Evolutionary conservation across 2,329 filamentous ascomycete species (phyloP), one percentile per base, ranked within the genome.

Genomic region (Colletotrichum eremochloae): DNA sequence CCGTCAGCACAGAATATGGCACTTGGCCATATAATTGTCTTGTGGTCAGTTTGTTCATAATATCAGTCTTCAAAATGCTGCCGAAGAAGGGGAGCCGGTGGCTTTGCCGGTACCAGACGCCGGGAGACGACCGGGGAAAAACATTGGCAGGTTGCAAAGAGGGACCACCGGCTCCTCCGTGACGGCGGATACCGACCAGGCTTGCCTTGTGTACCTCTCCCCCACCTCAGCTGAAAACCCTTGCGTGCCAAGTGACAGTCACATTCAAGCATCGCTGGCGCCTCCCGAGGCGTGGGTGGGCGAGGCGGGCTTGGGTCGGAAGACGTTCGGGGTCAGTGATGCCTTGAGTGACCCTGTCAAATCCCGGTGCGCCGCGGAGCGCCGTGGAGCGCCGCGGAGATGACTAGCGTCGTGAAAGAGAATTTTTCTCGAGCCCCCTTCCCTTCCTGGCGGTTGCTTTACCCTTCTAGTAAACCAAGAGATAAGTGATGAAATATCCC

Each of bases 141-240:
- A 36, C n/a, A 36, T 46, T 65, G 58, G 60, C 36, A 46, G 29
- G 44, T 63, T 50, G n/a, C 52, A 63, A 15, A 40, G 66, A 63
- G 69, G 69, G 12, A 2, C 31, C n/a, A 33, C 42, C 65, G 65
- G 67, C 65, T 68, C 44, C 68, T 68, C 68, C 65, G 68, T 68
- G 68, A 53, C 58, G 69, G 58, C 67, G 69, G 24, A 44, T 33
- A 52, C 42, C 50, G 50, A 64, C 38, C 33, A 56, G 40, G 36
- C 53, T 53, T 53, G 67, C 55, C 52, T 42, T 48, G 24, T 38
- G 48, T n/a, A 63, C 53, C 65, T 36, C 68, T 52, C 29, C 48
- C 58, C 29, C 68, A 24, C 44, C 52, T 38, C 57, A 52, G 40
- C 36, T 29, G 52, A 58, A 63, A 68, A 58, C 40, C 8, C 58